Evolutionary conservation across 2,329 filamentous ascomycete genomes (phyloP).

Genomic region (Calonectria pseudoturangicola): DNA sequence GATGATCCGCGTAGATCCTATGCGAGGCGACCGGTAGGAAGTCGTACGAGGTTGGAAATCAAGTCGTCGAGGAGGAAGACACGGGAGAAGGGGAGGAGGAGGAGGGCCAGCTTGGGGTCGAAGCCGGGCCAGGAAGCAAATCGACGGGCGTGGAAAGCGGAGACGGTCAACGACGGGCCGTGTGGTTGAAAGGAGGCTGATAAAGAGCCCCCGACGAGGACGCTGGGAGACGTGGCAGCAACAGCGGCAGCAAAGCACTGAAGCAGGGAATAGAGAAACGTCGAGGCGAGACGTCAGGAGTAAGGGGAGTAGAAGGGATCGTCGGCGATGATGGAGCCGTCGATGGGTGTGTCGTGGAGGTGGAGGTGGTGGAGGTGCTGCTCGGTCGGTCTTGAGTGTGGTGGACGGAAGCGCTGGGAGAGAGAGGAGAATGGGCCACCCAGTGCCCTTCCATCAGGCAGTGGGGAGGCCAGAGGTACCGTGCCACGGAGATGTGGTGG

Average conservation of each 20-base stretch:
- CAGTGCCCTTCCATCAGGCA: slow-evolving; percentile 26
- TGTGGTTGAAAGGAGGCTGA: slow-evolving; percentile 23
- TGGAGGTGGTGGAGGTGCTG: slow-evolving; percentile 35
- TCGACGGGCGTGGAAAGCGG: slow-evolving; percentile 24
- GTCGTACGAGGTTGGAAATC: not conserved
- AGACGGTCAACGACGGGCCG: slow-evolving; percentile 29
- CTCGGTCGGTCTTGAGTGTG: slow-evolving; percentile 22
- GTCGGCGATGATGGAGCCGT: slow-evolving; percentile 39
- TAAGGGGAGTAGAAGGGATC: slow-evolving; percentile 28
- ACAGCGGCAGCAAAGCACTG: slow-evolving; percentile 26
- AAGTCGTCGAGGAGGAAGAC: slow-evolving; percentile 14
- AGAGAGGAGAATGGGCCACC: slow-evolving; percentile 26
- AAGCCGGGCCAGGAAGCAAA: slow-evolving; percentile 19
- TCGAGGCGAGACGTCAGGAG: slow-evolving; percentile 11
- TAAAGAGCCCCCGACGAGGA: slow-evolving; percentile 6
- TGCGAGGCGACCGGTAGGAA: not conserved
- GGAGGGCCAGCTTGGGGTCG: slow-evolving; percentile 22
- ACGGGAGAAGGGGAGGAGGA: not conserved
- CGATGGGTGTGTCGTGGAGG: slow-evolving; percentile 36
- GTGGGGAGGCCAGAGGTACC: slow-evolving; percentile 35
- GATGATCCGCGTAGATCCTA: slow-evolving; percentile 9
- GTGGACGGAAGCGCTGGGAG: slow-evolving; percentile 38
- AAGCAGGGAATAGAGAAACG: slow-evolving; percentile 8
- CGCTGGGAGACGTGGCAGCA: slow-evolving; percentile 15
- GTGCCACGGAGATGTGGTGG: slow-evolving; percentile 31